Base-by-base conservation (phyloP, 2,329 filamentous ascomycete genomes). In the Apiospora saccharicola region DNA sequence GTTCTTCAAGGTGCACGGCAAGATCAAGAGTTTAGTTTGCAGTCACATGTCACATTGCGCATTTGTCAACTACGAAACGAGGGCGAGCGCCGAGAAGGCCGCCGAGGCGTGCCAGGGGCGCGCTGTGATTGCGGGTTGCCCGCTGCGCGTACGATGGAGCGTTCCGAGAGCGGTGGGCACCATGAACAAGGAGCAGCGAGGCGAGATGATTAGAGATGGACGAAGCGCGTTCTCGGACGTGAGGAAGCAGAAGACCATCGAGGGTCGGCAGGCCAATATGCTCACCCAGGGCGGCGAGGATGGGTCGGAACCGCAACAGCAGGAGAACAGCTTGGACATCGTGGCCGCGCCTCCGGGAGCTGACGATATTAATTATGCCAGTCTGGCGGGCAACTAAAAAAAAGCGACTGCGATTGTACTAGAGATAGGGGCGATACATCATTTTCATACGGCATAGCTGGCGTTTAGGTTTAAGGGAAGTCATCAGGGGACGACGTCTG, bases 31-130 rank as follows among this genome's bases (percentile, higher is more conserved):
- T 37, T 85, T 99, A 22, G 92, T 99, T 49, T 98, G 96, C 83
- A 98, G 95, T 8, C 96, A 99, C 84, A 95, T 97, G 85, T 96
- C 96, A 22, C 96, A 98, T 80, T 98, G 95, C 81, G 96, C 96
- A 1, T 99, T 98, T 80, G 87, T 99, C 83, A 99, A 99, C 84
- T 99, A 94, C 81, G 91, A 95, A 77, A 94, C 92, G 3, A 90
- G 96, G 72, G 91, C 94, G 74, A 92, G 90, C 0, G 96, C 97
- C 0, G 96, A 99, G 83, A 91, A 89, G 72, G 97, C 97, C 0
- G 94, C 96, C 0, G 90, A 90, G 46, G 90, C 93, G 26, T 96
- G 94, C 77, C 93, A 98, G 81, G 96, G 97, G 7, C 93, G 93
- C 74, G 94, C 95, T 0, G 90, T 98, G 8, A 94, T 99, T 77